phyloP scores from a whole-genome alignment of 768 basidiomycete species.

The Lactarius indigo region DNA sequence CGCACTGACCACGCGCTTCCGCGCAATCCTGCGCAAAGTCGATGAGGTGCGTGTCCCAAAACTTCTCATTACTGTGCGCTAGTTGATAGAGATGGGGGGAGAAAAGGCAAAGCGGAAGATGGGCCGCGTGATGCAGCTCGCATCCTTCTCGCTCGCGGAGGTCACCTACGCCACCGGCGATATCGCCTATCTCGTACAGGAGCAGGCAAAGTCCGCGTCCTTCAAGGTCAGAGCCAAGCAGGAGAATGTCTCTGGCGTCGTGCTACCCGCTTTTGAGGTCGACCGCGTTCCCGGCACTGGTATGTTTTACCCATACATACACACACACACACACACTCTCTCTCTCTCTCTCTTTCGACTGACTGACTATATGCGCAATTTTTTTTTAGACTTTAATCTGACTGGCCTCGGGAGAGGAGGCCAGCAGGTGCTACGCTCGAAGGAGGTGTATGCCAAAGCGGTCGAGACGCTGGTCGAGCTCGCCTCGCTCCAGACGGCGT shows the following conservation, averaged over 20 bases:
- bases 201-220: slow-evolving; percentile 85
- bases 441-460: slow-evolving; percentile 97
- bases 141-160: slow-evolving; percentile 98
- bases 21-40: slow-evolving; percentile 93
- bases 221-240: slow-evolving; percentile 94
- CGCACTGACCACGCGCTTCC: slow-evolving; percentile 91
- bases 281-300: slow-evolving; percentile 84
- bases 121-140: slow-evolving; percentile 98
- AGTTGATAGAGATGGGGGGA: too few species aligned
- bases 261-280: slow-evolving; percentile 92
- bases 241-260: slow-evolving; percentile 97
- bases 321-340: too few species aligned
- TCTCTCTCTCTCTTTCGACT: too few species aligned
- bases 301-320: too few species aligned
- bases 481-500: slow-evolving; percentile 95
- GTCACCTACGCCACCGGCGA: slow-evolving; percentile 98
- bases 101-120: slow-evolving; percentile 94
- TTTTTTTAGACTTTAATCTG: slow-evolving; percentile 78
- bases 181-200: slow-evolving; percentile 96
- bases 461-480: slow-evolving; percentile 96
- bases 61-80: too few species aligned
- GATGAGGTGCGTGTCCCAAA: slow-evolving; percentile 64
- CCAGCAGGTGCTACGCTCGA: slow-evolving; percentile 91
- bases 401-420: slow-evolving; percentile 97
- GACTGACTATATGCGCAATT: too few species aligned